Percentiles rank a stretch among this genome's conserved stretches.
phyloP scores from a whole-genome alignment of 148 eudicot species.

The Silene latifolia region DNA sequence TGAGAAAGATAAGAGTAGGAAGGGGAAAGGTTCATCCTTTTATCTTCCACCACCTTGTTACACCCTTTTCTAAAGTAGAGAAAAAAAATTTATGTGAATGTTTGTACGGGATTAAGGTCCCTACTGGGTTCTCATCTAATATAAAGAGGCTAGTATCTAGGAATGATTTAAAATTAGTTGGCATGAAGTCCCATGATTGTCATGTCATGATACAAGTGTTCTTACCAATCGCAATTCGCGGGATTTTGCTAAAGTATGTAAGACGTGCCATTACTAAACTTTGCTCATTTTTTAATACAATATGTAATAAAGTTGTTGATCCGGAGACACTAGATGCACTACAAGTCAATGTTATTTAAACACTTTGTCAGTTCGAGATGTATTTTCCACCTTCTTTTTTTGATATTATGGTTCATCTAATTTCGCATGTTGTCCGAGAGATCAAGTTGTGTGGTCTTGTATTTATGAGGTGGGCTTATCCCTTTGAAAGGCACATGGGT shows the following conservation, averaged over 20 bases:
- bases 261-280: no score
- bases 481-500: background rate
- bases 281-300: no score
- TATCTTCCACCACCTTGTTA: background rate
- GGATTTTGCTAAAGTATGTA: no score
- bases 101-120: background rate
- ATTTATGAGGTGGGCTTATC: background rate
- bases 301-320: background rate
- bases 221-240: no score
- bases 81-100: background rate
- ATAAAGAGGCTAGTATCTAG: no score
- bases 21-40: background rate
- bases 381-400: background rate
- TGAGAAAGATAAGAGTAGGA: background rate
- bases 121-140: background rate
- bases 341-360: background rate
- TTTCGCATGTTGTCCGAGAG: background rate
- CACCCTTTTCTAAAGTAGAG: background rate
- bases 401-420: conserved; percentile 1
- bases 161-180: no score
- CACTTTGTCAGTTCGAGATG: background rate
- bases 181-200: no score
- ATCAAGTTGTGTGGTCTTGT: conserved; percentile 4
- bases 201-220: no score
- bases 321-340: background rate